Conservation (phyloP, 768 basidiomycete species). For the Kwoniella bestiolae region DNA sequence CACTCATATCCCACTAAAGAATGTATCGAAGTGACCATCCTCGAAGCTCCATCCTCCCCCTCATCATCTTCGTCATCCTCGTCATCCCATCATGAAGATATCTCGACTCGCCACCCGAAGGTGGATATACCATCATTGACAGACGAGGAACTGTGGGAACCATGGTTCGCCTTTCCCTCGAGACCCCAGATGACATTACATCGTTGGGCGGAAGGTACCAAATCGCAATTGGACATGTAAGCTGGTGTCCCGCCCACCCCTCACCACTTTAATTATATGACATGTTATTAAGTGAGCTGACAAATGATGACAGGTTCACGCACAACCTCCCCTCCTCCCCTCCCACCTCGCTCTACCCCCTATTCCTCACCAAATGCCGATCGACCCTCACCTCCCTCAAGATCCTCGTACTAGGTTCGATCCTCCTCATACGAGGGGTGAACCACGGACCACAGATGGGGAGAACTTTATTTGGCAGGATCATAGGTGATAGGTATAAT, state of each 20-base stretch:
- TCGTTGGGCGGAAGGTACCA: slow-evolving; percentile 17
- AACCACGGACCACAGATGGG: slow-evolving; percentile 16
- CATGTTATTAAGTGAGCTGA: too few species aligned
- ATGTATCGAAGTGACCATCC: slow-evolving; percentile 7
- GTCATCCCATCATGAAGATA: too few species aligned
- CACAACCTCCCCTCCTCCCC: slow-evolving; percentile 4
- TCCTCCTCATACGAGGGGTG: slow-evolving; percentile 11
- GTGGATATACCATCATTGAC: background rate
- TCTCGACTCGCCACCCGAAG: slow-evolving; percentile 1
- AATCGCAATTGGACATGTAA: slow-evolving; percentile 11
- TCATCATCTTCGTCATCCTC: background rate
- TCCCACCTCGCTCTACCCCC: background rate
- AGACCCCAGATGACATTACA: slow-evolving; percentile 14
- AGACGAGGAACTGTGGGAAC: slow-evolving; percentile 17
- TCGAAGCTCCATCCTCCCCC: slow-evolving; percentile 5
- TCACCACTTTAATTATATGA: too few species aligned
- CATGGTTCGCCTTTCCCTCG: slow-evolving; percentile 19
- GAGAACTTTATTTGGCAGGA: slow-evolving; percentile 7
- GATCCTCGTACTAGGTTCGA: slow-evolving; percentile 16
- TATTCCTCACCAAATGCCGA: slow-evolving; percentile 4
- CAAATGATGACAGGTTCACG: background rate
- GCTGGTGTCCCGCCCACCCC: background rate
- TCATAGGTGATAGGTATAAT: slow-evolving; percentile 18
- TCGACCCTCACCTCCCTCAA: slow-evolving; percentile 11
- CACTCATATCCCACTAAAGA: background rate